Evolutionary conservation across 2,329 filamentous ascomycete species (phyloP).

Genomic region (Falciphora oryzae): DNA sequence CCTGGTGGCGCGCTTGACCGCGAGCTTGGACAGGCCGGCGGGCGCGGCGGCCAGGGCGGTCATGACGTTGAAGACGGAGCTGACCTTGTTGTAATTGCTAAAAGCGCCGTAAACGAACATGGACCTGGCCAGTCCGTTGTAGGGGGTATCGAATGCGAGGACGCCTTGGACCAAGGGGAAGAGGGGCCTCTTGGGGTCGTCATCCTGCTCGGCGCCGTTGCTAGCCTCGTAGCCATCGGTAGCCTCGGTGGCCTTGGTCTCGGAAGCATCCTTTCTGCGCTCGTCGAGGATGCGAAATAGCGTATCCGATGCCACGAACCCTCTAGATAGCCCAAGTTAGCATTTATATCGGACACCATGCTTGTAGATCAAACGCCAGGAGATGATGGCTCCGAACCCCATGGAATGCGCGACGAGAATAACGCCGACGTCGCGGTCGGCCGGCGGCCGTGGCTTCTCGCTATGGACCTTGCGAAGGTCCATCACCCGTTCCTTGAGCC

Average conservation of each 20-base stretch:
- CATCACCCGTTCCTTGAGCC: constrained; percentile 76
- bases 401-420: constrained; percentile 79
- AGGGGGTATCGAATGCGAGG: constrained; percentile 81
- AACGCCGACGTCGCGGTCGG: constrained; percentile 74
- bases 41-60: constrained; percentile 47
- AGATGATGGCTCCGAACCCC: constrained; percentile 42
- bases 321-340: constrained; percentile 32
- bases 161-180: constrained; percentile 80
- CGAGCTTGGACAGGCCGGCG: constrained; percentile 33
- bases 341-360: neutral
- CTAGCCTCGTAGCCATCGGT: neutral
- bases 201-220: neutral
- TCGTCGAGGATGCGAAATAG: constrained; percentile 68
- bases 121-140: constrained; percentile 56
- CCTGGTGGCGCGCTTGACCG: constrained; percentile 23
- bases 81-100: constrained; percentile 53
- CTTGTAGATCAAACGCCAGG: neutral
- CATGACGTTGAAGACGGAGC: constrained; percentile 51
- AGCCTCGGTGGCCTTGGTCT: neutral
- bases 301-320: constrained; percentile 78
- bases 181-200: constrained; percentile 31
- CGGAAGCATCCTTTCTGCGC: constrained; percentile 28
- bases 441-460: constrained; percentile 67
- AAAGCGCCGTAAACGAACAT: constrained; percentile 58
- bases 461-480: constrained; percentile 66